These are phyloP conservation scores for Rubia peregrina DNA, from an alignment of 305 asterid species.

Conservation along the genomic window DNA sequence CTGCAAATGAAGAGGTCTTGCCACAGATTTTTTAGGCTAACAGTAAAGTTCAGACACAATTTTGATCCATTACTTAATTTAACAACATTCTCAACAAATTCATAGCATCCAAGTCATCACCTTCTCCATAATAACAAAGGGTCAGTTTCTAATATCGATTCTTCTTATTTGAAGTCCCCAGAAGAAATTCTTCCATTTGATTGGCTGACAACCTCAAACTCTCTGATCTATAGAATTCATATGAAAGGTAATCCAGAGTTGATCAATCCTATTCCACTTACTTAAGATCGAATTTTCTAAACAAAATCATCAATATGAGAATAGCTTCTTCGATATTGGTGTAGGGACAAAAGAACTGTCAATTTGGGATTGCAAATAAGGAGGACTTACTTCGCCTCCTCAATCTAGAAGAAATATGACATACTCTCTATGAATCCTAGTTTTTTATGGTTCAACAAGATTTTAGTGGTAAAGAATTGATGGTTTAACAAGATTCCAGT, in stretches of 20 bases:
- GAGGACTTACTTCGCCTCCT: slow-evolving; percentile 68
- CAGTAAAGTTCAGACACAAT: slow-evolving; percentile 42
- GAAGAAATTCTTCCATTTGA: slow-evolving; percentile 81
- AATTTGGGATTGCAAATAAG: slow-evolving; percentile 65
- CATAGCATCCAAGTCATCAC: slow-evolving; percentile 53
- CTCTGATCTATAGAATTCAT: slow-evolving; percentile 70
- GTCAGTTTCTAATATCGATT: slow-evolving; percentile 64
- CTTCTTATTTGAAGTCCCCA: slow-evolving; percentile 48
- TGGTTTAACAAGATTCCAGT: slow-evolving; percentile 60
- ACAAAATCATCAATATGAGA: slow-evolving; percentile 71
- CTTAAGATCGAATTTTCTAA: slow-evolving; percentile 55
- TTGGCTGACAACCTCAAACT: slow-evolving; percentile 61
- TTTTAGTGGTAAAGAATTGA: slow-evolving; percentile 30
- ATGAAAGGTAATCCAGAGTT: slow-evolving; percentile 73
- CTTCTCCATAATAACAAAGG: slow-evolving; percentile 74
- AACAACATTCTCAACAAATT: slow-evolving; percentile 55
- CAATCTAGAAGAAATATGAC: slow-evolving; percentile 79
- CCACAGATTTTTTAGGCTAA: slow-evolving; percentile 66
- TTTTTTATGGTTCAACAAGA: slow-evolving; percentile 32
- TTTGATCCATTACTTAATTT: slow-evolving; percentile 32
- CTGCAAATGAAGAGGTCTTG: slow-evolving; percentile 30
- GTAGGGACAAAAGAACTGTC: slow-evolving; percentile 70
- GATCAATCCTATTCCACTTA: slow-evolving; percentile 85
- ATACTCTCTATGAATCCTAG: slow-evolving; percentile 72
- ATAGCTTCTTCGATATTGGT: slow-evolving; percentile 84